Conservation (phyloP, 2,329 filamentous ascomycete species). For the Arthrobotrys sinensis region DNA sequence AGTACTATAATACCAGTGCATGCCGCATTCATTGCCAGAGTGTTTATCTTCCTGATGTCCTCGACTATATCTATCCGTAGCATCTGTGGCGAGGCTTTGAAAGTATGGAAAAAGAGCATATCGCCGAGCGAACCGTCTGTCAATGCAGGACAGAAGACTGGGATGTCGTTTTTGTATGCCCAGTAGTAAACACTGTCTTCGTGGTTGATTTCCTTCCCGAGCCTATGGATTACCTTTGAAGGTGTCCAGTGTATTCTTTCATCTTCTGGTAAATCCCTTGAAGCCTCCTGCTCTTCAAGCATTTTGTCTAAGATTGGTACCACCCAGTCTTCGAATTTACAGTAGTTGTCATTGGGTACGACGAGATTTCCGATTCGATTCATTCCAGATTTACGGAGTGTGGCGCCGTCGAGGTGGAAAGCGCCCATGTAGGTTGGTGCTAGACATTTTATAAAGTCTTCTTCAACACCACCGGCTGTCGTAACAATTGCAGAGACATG, state of each 20-base stretch:
- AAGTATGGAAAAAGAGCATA: conserved; percentile 99
- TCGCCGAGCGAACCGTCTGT: conserved; percentile 96
- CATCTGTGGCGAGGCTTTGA: conserved; percentile 85
- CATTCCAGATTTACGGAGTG: conserved; percentile 85
- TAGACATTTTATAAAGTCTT: conserved; percentile 98
- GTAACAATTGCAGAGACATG: conserved; percentile 95
- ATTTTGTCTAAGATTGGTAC: conserved; percentile 94
- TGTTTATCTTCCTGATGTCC: conserved; percentile 94
- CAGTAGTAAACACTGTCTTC: conserved; percentile 95
- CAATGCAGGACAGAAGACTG: conserved; percentile 94
- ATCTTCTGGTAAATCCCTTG: conserved; percentile 75
- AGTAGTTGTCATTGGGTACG: conserved; percentile 97
- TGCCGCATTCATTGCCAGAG: conserved; percentile 87
- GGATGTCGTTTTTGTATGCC: conserved; percentile 97
- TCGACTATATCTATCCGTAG: conserved; percentile 92
- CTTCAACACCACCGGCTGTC: conserved; percentile 93
- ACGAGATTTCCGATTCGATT: conserved; percentile 97
- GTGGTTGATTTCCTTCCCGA: conserved; percentile 95
- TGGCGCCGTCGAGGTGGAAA: conserved; percentile 82
- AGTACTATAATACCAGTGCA: conserved; percentile 94
- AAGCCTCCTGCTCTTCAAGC: conserved; percentile 91
- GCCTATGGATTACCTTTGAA: conserved; percentile 87
- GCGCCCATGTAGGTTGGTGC: conserved; percentile 92
- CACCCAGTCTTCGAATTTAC: conserved; percentile 97
- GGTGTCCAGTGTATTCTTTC: conserved; percentile 91